phyloP scores from a whole-genome alignment of 1,284 basidiomycete species.

The Volvariella surrecta region DNA sequence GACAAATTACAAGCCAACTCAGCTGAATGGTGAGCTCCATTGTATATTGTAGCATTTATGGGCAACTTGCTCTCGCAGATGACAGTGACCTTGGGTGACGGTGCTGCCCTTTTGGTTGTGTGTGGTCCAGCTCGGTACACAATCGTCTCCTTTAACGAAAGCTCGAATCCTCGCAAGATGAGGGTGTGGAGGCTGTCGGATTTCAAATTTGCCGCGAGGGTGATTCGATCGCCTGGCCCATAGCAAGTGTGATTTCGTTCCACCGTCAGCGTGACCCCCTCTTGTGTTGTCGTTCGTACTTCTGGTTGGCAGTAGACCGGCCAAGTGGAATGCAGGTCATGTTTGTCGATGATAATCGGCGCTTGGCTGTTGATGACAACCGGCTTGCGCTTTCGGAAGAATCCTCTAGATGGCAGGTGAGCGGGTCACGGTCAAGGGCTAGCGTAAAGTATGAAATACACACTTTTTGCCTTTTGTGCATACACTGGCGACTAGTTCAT shows the following conservation, averaged over 20 bases:
- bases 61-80: slow-evolving; percentile 62
- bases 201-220: slow-evolving; percentile 60
- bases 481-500: slow-evolving; percentile 78
- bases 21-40: slow-evolving; percentile 60
- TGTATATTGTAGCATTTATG: slow-evolving; percentile 62
- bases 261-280: slow-evolving; percentile 68
- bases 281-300: slow-evolving; percentile 52
- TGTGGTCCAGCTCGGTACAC: slow-evolving; percentile 52
- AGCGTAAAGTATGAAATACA: slow-evolving; percentile 13
- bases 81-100: slow-evolving; percentile 43
- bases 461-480: slow-evolving; percentile 79
- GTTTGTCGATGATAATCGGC: slow-evolving; percentile 77
- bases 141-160: slow-evolving; percentile 67
- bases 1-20: slow-evolving; percentile 65
- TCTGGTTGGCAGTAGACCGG: slow-evolving; percentile 79
- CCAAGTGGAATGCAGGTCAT: slow-evolving; percentile 86
- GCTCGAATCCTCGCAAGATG: slow-evolving; percentile 73
- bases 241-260: slow-evolving; percentile 70
- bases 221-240: slow-evolving; percentile 76
- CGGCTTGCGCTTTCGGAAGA: slow-evolving; percentile 66
- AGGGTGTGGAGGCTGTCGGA: slow-evolving; percentile 57
- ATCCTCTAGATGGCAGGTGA: slow-evolving; percentile 35
- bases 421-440: slow-evolving; percentile 2
- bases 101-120: slow-evolving; percentile 44
- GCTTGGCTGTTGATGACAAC: slow-evolving; percentile 51